Conservation (phyloP, 2,329 filamentous ascomycete species). For the Davidsoniella virescens region DNA sequence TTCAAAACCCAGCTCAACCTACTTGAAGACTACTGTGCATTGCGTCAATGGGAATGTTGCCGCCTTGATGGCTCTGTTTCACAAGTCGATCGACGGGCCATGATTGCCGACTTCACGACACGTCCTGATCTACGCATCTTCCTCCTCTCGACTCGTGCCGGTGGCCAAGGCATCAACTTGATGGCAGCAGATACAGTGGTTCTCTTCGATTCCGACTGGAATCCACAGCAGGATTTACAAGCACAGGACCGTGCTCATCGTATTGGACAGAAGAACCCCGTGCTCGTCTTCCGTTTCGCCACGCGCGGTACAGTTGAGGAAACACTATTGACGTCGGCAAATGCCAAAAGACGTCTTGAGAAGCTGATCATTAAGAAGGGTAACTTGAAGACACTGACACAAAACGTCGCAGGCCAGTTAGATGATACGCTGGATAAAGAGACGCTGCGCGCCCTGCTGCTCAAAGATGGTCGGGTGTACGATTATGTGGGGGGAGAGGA, state of each 20-base stretch:
- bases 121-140: slow-evolving; percentile 57
- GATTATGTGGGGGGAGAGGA: slow-evolving; percentile 41
- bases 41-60: slow-evolving; percentile 66
- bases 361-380: slow-evolving; percentile 94
- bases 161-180: slow-evolving; percentile 90
- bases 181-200: slow-evolving; percentile 85
- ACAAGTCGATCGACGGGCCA: slow-evolving; percentile 51
- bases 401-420: slow-evolving; percentile 37
- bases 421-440: slow-evolving; percentile 43
- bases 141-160: slow-evolving; percentile 75
- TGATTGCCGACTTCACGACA: slow-evolving; percentile 60
- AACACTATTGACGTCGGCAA: slow-evolving; percentile 67
- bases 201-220: slow-evolving; percentile 78
- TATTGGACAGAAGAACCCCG: slow-evolving; percentile 82
- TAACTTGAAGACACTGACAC: slow-evolving; percentile 53
- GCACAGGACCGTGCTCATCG: slow-evolving; percentile 90
- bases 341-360: slow-evolving; percentile 81
- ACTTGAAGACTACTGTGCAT: slow-evolving; percentile 71
- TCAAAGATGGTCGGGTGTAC: slow-evolving; percentile 57
- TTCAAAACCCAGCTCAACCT: slow-evolving; percentile 92
- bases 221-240: slow-evolving; percentile 91
- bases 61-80: slow-evolving; percentile 82
- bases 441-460: slow-evolving; percentile 41
- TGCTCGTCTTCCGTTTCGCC: slow-evolving; percentile 84
- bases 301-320: slow-evolving; percentile 91